Base-by-base conservation (phyloP, 148 eudicot genomes). In the Camellia granthamiana region DNA sequence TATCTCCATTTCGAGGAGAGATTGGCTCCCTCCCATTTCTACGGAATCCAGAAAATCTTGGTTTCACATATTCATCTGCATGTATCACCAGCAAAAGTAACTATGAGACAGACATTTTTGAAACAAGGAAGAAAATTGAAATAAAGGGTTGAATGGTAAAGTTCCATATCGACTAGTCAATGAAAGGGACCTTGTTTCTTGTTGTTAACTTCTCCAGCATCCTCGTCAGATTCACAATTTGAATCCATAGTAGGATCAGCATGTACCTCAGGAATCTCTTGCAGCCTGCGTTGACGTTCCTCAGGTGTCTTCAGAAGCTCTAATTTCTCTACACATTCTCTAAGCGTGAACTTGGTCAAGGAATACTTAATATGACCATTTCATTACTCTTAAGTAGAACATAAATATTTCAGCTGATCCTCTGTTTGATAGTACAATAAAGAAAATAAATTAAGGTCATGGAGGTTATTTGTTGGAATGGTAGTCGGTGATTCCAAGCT, bases 161-260 rank as follows among this genome's bases (percentile, higher is more conserved):
- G 59, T 59, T 72, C 15, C 59, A 76, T 30, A 54, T 43, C 11
- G 10, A 52, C 4, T 66, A 21, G 73, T 72, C 72, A 76, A 65
- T 38, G 69, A 38, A 82, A 83, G 51, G 23, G 84, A 96, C 99
- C 99, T 89, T 85, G 93, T 79, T 86, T 91, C 80, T 84, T 81
- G 30, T 74, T 76, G 78, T 78, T 86, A 77, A 84, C 78, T 68
- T 83, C 86, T 80, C 86, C 92, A 83, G 82, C 76, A 85, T 94
- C 97, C 69, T 91, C 94, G 79, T 96, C 99, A 49, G 97, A 92
- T 56, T 91, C 98, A 77, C 90, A 92, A 84, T 86, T 84, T 13
- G 98, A 97, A 85, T 89, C 90, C 98, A 96, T 92, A 76, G 86
- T 90, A 66, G 98, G 95, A 90, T 96, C 98, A 54, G 93, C 88